These are phyloP conservation scores for Fraxinus americana DNA, from an alignment of 257 asterid species.

Conservation along the genomic window DNA sequence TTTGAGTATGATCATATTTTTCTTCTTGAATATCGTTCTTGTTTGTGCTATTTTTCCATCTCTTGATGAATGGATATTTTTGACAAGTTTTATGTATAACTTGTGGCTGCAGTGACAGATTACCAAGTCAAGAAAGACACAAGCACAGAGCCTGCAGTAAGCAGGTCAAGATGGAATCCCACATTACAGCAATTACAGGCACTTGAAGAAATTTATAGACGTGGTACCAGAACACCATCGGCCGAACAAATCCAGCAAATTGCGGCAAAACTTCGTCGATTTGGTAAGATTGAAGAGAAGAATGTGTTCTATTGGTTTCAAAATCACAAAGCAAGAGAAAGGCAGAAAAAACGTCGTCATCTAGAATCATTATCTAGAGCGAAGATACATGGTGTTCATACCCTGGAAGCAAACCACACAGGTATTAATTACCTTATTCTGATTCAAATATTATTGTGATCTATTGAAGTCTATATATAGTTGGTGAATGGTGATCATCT, in stretches of 20 bases:
- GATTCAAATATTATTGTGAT: neutral
- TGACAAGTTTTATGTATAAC: neutral
- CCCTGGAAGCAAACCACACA: constrained; percentile 30
- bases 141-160: constrained; percentile 28
- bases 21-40: neutral
- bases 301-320: constrained; percentile 88
- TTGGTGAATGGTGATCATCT: too few species aligned
- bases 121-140: constrained; percentile 30
- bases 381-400: constrained; percentile 13
- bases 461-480: too few species aligned
- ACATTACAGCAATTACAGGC: constrained; percentile 78
- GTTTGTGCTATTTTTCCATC: neutral
- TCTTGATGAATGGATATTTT: neutral
- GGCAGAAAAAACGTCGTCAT: constrained; percentile 79
- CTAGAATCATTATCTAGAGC: constrained; percentile 28
- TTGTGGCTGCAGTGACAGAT: constrained; percentile 25
- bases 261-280: constrained; percentile 60
- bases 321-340: constrained; percentile 79
- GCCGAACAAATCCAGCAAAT: constrained; percentile 82
- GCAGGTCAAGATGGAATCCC: constrained; percentile 83
- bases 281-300: constrained; percentile 83
- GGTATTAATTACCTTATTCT: constrained; percentile 16
- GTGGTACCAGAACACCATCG: constrained; percentile 69
- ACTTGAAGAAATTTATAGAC: constrained; percentile 71
- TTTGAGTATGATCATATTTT: constrained; percentile 17